Evolutionary conservation across 768 basidiomycete species (phyloP), one percentile per base, ranked within the genome.

Genomic region (Sporobolomyces phaffii): DNA sequence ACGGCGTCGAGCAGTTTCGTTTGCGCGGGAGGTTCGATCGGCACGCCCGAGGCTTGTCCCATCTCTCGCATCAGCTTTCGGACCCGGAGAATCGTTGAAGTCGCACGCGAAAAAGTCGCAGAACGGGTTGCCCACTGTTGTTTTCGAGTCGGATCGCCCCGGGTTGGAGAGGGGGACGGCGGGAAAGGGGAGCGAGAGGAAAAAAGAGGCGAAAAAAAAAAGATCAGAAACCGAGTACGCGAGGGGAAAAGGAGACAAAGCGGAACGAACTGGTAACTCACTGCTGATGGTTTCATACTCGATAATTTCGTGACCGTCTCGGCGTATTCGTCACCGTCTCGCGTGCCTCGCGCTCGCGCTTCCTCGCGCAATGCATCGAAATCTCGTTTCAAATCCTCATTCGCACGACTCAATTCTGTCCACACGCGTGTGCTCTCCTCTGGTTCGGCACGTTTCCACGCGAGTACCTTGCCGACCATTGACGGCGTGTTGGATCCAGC

Each of bases 401-500:
- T 77, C 9, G 60, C 49, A 28, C 36, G 9, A 17, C 62, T 69
- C 31, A 77, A 57, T 20, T 65, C 58, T 3, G 40, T 36, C 77
- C 77, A 78, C 4, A 77, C 52, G 11, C 57, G 33, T 59, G 36
- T 43, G 7, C 61, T 86, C 77, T 84, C 79, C 36, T 78, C 80
- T 18, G 80, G 77, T 49, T 87, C 81, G 47, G 85, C 83, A 73
- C 84, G 83, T 47, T 89, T 84, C 94, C 94, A 98, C 73, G 85
- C 86, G 69, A 96, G 79, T 5, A 99, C 96, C 77, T 90, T 87
- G 34, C 90, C 85, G 15, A 93, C 91, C 45, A 98, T 84, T 45
- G 90, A 90, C 2, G 96, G 96, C 2, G 96, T 97, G 74, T 97
- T 90, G 72, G 89, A 93, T 14, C 96, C 96, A 13, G 89, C 91